A percentile compares a stretch with the other conserved stretches of the same genome.
Conservation (phyloP, 192 early-diverging fungal species). For the Umbelopsis sp. region DNA sequence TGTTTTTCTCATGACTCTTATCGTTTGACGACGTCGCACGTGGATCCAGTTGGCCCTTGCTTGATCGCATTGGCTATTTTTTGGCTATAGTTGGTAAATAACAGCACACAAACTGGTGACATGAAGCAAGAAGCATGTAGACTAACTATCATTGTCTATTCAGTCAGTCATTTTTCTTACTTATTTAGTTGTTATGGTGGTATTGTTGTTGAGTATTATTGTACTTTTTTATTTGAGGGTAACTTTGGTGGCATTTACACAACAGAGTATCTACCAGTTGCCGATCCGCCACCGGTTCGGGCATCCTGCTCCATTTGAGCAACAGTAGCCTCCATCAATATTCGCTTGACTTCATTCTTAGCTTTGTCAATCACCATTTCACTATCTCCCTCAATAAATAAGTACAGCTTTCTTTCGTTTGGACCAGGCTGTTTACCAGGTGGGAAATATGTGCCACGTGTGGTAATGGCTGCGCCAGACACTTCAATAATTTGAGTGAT, state of each 20-base stretch:
- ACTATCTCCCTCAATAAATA: conserved; percentile 94
- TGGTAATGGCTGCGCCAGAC: conserved; percentile 94
- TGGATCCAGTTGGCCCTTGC: no score
- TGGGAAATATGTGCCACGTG: conserved; percentile 86
- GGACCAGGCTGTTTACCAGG: conserved; percentile 76
- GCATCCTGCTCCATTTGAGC: conserved; percentile 70
- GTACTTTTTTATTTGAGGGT: not conserved
- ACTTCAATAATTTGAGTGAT: conserved; percentile 92
- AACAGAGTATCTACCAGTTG: conserved; percentile 51
- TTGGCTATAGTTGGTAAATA: no score
- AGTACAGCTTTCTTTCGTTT: conserved; percentile 88
- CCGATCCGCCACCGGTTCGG: conserved; percentile 46
- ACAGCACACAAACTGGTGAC: no score
- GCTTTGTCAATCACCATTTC: conserved; percentile 90
- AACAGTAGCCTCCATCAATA: conserved; percentile 86
- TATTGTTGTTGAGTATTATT: not conserved
- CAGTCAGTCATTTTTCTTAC: no score
- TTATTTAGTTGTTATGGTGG: no score
- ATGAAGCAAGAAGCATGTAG: no score
- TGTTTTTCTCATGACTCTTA: no score
- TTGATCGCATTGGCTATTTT: no score
- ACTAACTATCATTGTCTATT: no score
- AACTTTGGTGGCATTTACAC: conserved; percentile 30
- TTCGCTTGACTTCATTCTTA: conserved; percentile 90
- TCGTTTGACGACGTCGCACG: no score